Percentiles rank a stretch among this genome's conserved stretches.
These are phyloP conservation scores for Niveomyces coronatus DNA, from an alignment of 2,329 filamentous ascomycete species.

Conservation along the genomic window DNA sequence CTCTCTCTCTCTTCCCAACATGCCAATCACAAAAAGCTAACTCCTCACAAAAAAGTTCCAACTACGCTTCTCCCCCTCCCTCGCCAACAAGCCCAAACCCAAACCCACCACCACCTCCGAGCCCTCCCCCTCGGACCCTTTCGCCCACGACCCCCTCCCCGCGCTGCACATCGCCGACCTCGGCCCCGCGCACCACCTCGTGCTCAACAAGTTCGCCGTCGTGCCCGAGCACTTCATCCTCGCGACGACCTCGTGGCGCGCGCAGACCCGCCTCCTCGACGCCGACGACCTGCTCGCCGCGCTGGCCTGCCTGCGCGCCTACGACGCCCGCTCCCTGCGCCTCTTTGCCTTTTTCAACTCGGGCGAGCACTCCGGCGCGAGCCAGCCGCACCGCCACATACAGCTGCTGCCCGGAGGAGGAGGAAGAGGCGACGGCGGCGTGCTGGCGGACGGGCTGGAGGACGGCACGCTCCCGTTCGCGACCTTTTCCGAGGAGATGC, in stretches of 20 bases:
- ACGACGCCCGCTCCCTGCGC: no score
- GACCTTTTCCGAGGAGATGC: constrained; percentile 33
- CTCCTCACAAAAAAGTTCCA: constrained; percentile 45
- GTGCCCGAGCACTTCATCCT: constrained; percentile 64
- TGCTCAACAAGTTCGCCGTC: constrained; percentile 68
- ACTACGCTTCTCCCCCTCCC: constrained; percentile 57
- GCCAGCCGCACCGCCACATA: constrained; percentile 61
- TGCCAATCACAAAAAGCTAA: background rate
- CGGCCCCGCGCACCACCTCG: constrained; percentile 47
- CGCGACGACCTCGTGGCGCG: constrained; percentile 50
- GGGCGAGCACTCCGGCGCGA: constrained; percentile 57
- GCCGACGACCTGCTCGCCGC: constrained; percentile 49
- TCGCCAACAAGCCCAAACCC: constrained; percentile 57
- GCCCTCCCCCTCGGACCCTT: constrained; percentile 25
- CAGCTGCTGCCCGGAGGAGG: constrained; percentile 53
- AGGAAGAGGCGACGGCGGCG: constrained; percentile 13
- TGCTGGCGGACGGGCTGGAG: no score
- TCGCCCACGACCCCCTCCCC: constrained; percentile 42
- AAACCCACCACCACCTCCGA: constrained; percentile 14
- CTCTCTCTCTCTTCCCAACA: background rate
- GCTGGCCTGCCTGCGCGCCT: constrained; percentile 50
- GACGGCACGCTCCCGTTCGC: no score
- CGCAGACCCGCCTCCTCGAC: constrained; percentile 56
- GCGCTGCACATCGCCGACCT: constrained; percentile 44
- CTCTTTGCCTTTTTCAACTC: constrained; percentile 63